Evolutionary conservation across 352 stramenopile species (phyloP), one percentile per base, ranked within the genome.

Genomic region (Blastocystis sp.): DNA sequence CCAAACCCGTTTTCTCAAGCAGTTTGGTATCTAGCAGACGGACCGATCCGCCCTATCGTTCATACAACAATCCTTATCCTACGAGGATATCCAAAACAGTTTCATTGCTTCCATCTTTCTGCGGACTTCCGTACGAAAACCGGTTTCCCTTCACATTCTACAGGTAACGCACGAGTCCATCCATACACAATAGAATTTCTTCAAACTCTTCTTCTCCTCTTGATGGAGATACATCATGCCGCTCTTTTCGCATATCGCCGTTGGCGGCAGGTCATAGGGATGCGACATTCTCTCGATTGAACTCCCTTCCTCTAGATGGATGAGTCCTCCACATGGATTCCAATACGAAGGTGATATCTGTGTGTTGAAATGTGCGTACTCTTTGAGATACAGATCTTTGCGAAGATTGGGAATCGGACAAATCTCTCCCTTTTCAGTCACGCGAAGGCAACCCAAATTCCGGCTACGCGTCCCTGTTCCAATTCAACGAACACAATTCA

Each of bases 211-310:
- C 18, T 67, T 81, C 27, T 81, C 69, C 42, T 59, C 69, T 27
- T 81, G 69, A 46, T 81, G 69, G 3, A 81, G 54, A 67, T 81
- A 81, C 29, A 81, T 44, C 16, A 67, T 61, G 6, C 69, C 69
- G n/a, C 49, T 46, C 54, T 67, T 81, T 48, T 81, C 69, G 32
- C 69, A 81, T 14, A 67, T 81, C 27, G 69, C 49, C 1, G 69
- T 34, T n/a, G 69, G 18, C 24, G 69, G 69, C 9, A 73, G 34
- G 2, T 53, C 36, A 51, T 73, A 51, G 44, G 38, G 2, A 21
- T 6, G 36, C 21, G 61, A 24, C 61, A 73, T 73, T 49, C 36
- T 2, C 11, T n/a, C n/a, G n/a, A n/a, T n/a, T n/a, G n/a, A n/a
- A n/a, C n/a, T n/a, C n/a, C n/a, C n/a, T n/a, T n/a, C n/a, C n/a